These are phyloP conservation scores for Talaromyces funiculosus DNA, from an alignment of 2,329 filamentous ascomycete species.

Conservation along the genomic window DNA sequence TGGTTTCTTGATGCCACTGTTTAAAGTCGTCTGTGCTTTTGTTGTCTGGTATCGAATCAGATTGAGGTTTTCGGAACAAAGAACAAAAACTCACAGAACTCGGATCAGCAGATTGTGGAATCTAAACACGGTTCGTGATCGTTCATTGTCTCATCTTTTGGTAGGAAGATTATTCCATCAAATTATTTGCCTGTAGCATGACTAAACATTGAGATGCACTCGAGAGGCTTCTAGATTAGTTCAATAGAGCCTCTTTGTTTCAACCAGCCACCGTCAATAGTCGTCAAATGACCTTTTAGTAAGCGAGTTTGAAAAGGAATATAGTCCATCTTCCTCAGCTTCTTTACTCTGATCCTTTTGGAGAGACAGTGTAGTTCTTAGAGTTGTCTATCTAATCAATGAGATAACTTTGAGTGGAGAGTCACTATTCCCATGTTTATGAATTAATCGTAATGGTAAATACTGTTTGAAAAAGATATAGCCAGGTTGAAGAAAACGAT, in stretches of 20 bases:
- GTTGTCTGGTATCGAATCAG: neutral
- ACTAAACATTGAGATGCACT: neutral
- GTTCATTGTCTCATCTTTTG: neutral
- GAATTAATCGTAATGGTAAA: neutral
- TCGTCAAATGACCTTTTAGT: neutral
- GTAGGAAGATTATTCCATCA: neutral
- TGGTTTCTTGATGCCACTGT: neutral
- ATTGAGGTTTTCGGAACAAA: neutral
- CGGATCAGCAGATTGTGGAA: neutral
- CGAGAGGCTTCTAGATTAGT: neutral
- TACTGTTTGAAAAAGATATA: neutral
- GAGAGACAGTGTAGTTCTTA: neutral
- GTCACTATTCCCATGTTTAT: neutral
- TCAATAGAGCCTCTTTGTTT: neutral
- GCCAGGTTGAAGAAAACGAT: too few relatives aligned
- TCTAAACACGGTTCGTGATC: neutral
- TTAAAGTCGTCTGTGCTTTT: neutral
- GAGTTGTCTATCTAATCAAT: neutral
- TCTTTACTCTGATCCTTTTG: neutral
- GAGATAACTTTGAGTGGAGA: neutral
- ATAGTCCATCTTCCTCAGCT: neutral
- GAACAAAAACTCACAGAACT: neutral
- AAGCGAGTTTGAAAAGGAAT: neutral
- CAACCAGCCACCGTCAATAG: neutral
- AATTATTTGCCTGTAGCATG: neutral